phyloP scores from a whole-genome alignment of 75 land plant genomes.

The Cunninghamia lanceolata region DNA sequence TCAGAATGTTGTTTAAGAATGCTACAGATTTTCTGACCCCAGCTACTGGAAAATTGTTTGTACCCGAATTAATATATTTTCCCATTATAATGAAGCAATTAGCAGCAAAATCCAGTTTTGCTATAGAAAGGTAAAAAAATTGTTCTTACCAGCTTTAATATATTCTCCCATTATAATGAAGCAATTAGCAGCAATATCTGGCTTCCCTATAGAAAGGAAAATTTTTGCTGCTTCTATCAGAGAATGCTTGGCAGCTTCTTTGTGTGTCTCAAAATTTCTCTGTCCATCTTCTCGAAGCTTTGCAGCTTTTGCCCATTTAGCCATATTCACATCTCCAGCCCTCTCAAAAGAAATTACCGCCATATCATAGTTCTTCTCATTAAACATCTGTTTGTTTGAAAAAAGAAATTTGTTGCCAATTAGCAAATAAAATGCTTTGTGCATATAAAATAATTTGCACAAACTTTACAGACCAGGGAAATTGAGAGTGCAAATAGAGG shows the following conservation, averaged over 20 bases:
- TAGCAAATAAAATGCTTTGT: not conserved
- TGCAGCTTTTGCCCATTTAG: constrained; percentile 49
- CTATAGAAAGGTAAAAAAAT: constrained; percentile 9
- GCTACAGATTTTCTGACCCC: not conserved
- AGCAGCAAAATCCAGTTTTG: constrained; percentile 51
- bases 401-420: not conserved
- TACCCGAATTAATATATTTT: constrained; percentile 66
- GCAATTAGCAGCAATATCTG: no score
- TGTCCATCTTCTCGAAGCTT: constrained; percentile 39
- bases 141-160: no score
- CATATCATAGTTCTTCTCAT: constrained; percentile 50
- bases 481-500: not conserved
- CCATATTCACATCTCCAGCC: constrained; percentile 46
- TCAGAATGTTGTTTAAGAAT: not conserved
- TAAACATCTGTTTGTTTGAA: constrained; percentile 32
- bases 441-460: not conserved
- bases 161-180: no score
- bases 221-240: constrained; percentile 54
- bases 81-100: constrained; percentile 37
- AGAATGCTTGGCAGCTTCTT: constrained; percentile 13
- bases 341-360: constrained; percentile 68
- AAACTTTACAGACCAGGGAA: not conserved
- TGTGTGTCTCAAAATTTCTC: constrained; percentile 20
- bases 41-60: not conserved
- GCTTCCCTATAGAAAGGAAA: constrained; percentile 16